phyloP scores from a whole-genome alignment of 306 rosid genomes.

The Senna tora region DNA sequence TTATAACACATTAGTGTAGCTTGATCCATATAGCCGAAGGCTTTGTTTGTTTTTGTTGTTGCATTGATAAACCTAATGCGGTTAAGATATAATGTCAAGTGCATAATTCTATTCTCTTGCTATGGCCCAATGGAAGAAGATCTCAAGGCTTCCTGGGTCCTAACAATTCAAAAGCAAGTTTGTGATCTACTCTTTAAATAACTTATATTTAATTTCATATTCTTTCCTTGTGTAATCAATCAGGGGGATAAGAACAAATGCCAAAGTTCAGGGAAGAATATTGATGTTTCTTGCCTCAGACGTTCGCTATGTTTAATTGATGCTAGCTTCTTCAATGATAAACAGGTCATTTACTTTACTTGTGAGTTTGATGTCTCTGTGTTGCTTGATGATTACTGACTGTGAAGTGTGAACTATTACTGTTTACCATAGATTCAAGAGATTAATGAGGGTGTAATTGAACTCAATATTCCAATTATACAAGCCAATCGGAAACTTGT shows the following conservation, averaged over 20 bases:
- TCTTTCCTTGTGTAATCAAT: slow-evolving; percentile 20
- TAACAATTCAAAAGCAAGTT: no score
- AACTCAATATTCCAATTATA: slow-evolving; percentile 48
- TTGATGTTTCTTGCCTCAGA: slow-evolving; percentile 38
- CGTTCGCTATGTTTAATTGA: slow-evolving; percentile 59
- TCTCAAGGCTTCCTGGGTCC: no score
- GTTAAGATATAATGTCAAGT: no score
- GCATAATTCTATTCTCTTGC: no score
- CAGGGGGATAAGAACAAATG: slow-evolving; percentile 56
- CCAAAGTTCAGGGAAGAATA: slow-evolving; percentile 20
- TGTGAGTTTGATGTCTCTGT: neutral
- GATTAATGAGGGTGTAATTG: slow-evolving; percentile 46
- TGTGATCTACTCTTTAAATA: no score
- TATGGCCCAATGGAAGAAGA: no score
- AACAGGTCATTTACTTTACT: slow-evolving; percentile 40
- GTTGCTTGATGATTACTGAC: slow-evolving; percentile 3
- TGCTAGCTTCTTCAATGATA: slow-evolving; percentile 62
- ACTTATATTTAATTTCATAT: slow-evolving; percentile 8
- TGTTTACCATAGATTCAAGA: slow-evolving; percentile 46
- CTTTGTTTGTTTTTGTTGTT: no score
- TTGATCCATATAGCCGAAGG: no score
- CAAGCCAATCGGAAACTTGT: slow-evolving; percentile 51
- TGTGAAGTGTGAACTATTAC: neutral
- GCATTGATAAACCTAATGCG: no score
- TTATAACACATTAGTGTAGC: no score